Percentiles rank a stretch among this genome's conserved stretches.
Evolutionary conservation across 1,284 basidiomycete genomes (phyloP).

Genomic region (Sanghuangporus weigelae): DNA sequence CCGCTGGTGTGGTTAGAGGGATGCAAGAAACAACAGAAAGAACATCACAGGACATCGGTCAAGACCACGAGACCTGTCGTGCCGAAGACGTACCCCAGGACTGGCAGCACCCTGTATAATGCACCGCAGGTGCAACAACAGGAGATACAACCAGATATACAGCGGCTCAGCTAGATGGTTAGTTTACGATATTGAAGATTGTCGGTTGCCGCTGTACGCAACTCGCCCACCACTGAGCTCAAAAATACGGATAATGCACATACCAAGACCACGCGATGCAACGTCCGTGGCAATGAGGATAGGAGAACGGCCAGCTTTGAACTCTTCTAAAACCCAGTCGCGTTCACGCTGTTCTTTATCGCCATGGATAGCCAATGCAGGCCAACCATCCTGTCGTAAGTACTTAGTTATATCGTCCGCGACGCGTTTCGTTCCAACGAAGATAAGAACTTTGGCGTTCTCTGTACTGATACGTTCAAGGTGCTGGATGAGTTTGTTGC

Average conservation of each 20-base stretch:
- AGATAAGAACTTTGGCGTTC: slow-evolving; percentile 98
- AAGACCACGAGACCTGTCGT: not conserved
- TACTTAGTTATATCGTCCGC: slow-evolving; percentile 99
- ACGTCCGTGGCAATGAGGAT: slow-evolving; percentile 98
- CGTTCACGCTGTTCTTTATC: slow-evolving; percentile 99
- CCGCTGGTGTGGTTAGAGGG: slow-evolving; percentile 11
- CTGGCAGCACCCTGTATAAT: not conserved
- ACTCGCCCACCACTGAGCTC: slow-evolving; percentile 9
- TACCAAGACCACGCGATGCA: slow-evolving; percentile 99
- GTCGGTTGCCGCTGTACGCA: slow-evolving; percentile 3
- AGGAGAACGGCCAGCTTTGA: slow-evolving; percentile 96
- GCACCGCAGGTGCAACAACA: not conserved
- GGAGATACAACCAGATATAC: slow-evolving; percentile 10
- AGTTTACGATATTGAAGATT: not conserved
- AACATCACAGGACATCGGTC: slow-evolving; percentile 11
- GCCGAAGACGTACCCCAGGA: slow-evolving; percentile 13
- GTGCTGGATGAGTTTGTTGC: slow-evolving; percentile 92
- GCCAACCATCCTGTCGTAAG: slow-evolving; percentile 96
- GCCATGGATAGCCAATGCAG: slow-evolving; percentile 96
- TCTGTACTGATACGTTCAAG: slow-evolving; percentile 94
- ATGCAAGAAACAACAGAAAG: slow-evolving; percentile 13
- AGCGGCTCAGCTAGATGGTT: slow-evolving; percentile 11
- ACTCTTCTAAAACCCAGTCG: slow-evolving; percentile 98
- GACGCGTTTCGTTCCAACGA: slow-evolving; percentile 95
- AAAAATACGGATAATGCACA: slow-evolving; percentile 42